Base-by-base conservation (phyloP, 177 flowering plant genomes). In the Tripterygium wilfordii region DNA sequence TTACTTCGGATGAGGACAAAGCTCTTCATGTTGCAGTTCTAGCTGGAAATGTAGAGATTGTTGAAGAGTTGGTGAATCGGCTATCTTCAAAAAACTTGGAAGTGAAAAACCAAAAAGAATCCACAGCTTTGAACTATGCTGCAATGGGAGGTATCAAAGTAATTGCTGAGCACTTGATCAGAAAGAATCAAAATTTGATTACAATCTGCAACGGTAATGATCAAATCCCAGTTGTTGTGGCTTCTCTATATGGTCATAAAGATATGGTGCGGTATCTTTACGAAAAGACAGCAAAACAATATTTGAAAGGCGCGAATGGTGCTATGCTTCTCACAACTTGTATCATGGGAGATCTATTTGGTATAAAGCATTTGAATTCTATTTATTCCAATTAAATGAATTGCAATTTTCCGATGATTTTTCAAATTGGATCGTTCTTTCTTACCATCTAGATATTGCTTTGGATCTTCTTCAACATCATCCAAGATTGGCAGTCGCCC, bases 191-290 rank as follows among this genome's bases (percentile, higher is more conserved):
- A 10, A 35, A 30, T 0, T 25, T 50, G 24, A 28, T 62, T 4
- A 23, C 10, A 2, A 23, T 49, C 31, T 16, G 29, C 1, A 55
- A 55, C 20, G 7, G 31, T 21, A 8, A 38, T 15, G 48, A 12
- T 36, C 36, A 36, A 1, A 43, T 62, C 18, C 66, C 66, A 1
- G 47, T 62, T 38, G 45, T 55, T 14, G 56, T 43, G 17, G 66
- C 66, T 38, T 51, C 60, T 36, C 36, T 49, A 1, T 36, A 55
- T 40, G 66, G 60, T 20, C 58, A 62, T 19, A 44, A 40, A 38
- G 56, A 62, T 5, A 28, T 62, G 51, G 60, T 55, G 16, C 23
- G 53, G 18, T 61, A 43, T 50, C 56, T 61, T 10, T 54, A 61
- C 19, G 0, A 1, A 12, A 36, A 0, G 18, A 49, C 55, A 23